Base-by-base conservation (phyloP, 129 eudicot genomes). In the Pseudognaphalium luteoalbum region DNA sequence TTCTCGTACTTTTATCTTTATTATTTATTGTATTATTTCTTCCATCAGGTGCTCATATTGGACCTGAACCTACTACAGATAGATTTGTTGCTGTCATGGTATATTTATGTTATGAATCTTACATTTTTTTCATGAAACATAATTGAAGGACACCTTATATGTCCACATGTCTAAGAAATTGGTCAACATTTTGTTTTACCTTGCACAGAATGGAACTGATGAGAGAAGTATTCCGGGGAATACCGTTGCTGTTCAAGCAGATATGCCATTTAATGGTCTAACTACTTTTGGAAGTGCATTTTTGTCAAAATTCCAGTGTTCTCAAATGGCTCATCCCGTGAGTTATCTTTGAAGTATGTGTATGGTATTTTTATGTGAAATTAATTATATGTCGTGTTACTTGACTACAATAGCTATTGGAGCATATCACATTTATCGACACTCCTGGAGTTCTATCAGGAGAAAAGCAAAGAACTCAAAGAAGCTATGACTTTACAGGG, bases 51-150 rank as follows among this genome's bases (percentile, higher is more conserved):
- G 97, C 97, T 84, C 99, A 94, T 73, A 94, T 94, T 66, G 99
- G 99, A 68, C 97, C 99, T 0, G 99, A 94, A 86, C 99, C 99
- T 63, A 95, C 99, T 15, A 95, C 99, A 7, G 99, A 95, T 62
- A 85, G 96, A 85, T 95, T 94, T 78, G 93, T 94, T 62, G 96
- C 86, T 66, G 97, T 91, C 66, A 94, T 94, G 98, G 98, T 94
- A 91, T 68, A 96, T 93, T 87, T 93, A 89, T 66, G 37, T 54
- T 17, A 3, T 54, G 41, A 16, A 73, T 12, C 39, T 39, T 42
- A 73, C n/a, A 22, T 9, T 15, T 73, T 39, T 47, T 51, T 63
- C 22, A 17, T 2, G 51, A 21, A n/a, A 35, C 5, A 35, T 5
- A 42, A 21, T 35, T 78, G 60, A 44, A 15, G 3, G 8, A 68